Base-by-base conservation (phyloP, 1,284 basidiomycete species). In the Pisolithus thermaeus region DNA sequence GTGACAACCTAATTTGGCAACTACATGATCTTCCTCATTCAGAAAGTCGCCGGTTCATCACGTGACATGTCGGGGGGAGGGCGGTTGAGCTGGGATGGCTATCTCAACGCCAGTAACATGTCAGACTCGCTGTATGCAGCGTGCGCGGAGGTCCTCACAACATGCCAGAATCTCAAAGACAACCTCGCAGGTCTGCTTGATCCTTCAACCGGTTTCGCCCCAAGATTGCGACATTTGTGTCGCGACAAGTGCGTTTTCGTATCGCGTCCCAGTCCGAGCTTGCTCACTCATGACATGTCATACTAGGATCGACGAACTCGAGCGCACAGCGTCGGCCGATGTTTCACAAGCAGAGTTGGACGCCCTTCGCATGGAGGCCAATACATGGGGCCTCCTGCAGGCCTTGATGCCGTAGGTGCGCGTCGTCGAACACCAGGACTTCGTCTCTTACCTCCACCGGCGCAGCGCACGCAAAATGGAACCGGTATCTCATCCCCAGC, bases 351-450 rank as follows among this genome's bases (percentile, higher is more conserved):
- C 79, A 18, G 83, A 86, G 58, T 56, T 83, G 1, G 81, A 84
- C 30, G 70, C 81, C 2, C 68, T 91, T 56, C 74, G 77, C 25
- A 73, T 92, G 64, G 91, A 93, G 65, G 75, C 81, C 42, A 84
- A 88, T 64, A 92, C 91, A 1, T 93, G 91, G 91, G 78, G 77
- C 1, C 73, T 93, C 0, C 63, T 92, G 3, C 88, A 91, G 64
- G 80, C 81, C 4, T 73, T 93, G 16, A 80, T 85, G 73, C 78
- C 84, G 81, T 86, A 62, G 59, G 74, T 56, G 47, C 45, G 36
- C 41, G 7, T 55, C 39, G 42, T 12, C 23, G 48, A 38, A 36
- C 46, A 70, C 68, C 20, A 11, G n/a, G 39, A 16, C 7, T 32
- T 52, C 38, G 28, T 36, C 30, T 12, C 39, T 5, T 35, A 25